phyloP scores from a whole-genome alignment of 192 early-diverging fungal species.

The Chytriomyces sp. region DNA sequence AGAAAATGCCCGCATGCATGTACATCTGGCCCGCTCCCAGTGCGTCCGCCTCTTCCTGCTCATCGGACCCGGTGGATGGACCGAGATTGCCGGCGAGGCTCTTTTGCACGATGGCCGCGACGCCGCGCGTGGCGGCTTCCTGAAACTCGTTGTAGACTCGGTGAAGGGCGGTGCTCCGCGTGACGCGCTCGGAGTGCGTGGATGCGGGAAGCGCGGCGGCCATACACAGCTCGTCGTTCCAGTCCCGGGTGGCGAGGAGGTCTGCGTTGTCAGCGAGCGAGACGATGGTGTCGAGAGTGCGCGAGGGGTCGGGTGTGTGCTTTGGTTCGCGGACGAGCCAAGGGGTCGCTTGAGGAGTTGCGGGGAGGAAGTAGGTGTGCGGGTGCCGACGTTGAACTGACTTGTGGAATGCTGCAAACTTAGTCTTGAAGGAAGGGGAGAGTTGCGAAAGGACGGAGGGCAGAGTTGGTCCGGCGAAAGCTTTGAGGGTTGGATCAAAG shows the following conservation, averaged over 20 bases:
- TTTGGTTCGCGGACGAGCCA: slow-evolving; percentile 71
- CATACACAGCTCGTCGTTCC: slow-evolving; percentile 96
- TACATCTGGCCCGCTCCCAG: slow-evolving; percentile 58
- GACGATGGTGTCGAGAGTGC: slow-evolving; percentile 66
- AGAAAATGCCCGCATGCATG: slow-evolving; percentile 96
- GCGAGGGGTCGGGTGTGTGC: slow-evolving; percentile 63
- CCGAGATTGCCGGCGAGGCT: slow-evolving; percentile 67
- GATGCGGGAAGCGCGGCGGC: slow-evolving; percentile 79
- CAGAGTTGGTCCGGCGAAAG: slow-evolving; percentile 38
- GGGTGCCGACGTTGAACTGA: slow-evolving; percentile 69
- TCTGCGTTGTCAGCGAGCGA: slow-evolving; percentile 55
- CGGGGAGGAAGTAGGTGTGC: slow-evolving; percentile 73
- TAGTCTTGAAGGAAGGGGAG: slow-evolving; percentile 66
- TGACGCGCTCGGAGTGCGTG: slow-evolving; percentile 79
- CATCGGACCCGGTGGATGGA: slow-evolving; percentile 71
- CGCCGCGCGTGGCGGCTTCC: slow-evolving; percentile 85
- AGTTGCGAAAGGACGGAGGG: slow-evolving; percentile 33
- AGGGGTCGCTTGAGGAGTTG: slow-evolving; percentile 71
- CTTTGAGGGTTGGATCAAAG: slow-evolving; percentile 42
- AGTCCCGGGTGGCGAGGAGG: slow-evolving; percentile 75
- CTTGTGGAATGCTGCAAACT: slow-evolving; percentile 68
- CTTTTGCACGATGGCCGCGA: slow-evolving; percentile 70
- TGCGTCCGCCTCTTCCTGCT: background rate
- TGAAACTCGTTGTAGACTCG: slow-evolving; percentile 89
- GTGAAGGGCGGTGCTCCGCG: slow-evolving; percentile 82